phyloP scores from a whole-genome alignment of 495 filamentous ascomycete species.

The Aspergillus sparsus region DNA sequence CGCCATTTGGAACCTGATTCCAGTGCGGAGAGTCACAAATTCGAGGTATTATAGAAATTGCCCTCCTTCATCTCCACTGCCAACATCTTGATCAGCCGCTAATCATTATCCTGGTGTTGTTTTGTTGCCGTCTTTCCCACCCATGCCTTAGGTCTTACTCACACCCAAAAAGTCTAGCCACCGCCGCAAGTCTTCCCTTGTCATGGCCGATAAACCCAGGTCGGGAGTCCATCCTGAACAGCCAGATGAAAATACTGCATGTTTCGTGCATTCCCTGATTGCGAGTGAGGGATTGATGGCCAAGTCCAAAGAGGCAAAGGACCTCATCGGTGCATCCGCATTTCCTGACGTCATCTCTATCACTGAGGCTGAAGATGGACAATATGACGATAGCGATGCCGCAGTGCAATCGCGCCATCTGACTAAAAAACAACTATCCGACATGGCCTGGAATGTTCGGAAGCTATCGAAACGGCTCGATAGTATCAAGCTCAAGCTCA shows the following conservation, averaged over 20 bases:
- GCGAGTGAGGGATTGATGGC: constrained; percentile 45
- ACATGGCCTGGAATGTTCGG: constrained; percentile 94
- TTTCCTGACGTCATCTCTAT: constrained; percentile 24
- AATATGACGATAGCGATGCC: constrained; percentile 32
- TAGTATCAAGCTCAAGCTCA: constrained; percentile 74
- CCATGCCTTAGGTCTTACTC: constrained; percentile 66
- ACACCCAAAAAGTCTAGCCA: constrained; percentile 63
- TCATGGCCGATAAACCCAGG: constrained; percentile 53
- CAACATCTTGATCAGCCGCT: neutral
- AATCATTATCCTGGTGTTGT: neutral
- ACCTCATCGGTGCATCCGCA: constrained; percentile 27
- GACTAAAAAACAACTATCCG: constrained; percentile 88
- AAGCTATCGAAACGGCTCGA: constrained; percentile 85
- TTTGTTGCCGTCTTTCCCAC: neutral
- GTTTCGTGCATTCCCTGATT: constrained; percentile 82
- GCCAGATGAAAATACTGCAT: constrained; percentile 61
- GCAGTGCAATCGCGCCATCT: constrained; percentile 64
- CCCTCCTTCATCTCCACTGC: neutral
- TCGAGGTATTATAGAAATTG: neutral
- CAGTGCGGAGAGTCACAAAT: neutral
- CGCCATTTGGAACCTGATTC: neutral
- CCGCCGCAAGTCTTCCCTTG: constrained; percentile 83
- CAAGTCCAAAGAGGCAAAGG: constrained; percentile 20
- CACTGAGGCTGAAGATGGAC: constrained; percentile 26
- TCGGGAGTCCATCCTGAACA: constrained; percentile 38